Percentiles rank a stretch among this genome's conserved stretches.
Conservation (phyloP, 2,329 filamentous ascomycete genomes). For the Penicillium sp. region DNA sequence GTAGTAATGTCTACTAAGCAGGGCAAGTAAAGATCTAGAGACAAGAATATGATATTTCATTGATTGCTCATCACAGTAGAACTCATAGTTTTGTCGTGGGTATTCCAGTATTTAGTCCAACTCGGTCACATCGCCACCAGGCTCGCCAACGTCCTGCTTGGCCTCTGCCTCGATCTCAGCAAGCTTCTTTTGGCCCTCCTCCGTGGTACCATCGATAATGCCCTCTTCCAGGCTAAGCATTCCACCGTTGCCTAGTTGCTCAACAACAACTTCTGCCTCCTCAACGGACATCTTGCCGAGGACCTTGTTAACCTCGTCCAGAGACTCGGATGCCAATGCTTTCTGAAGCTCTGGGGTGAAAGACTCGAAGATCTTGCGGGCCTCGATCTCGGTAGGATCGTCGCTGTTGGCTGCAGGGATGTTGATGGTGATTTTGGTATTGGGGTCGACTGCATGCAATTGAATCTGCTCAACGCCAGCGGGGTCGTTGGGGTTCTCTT, state of each 20-base stretch:
- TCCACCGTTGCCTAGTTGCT: constrained; percentile 76
- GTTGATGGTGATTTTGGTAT: constrained; percentile 85
- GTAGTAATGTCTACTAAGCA: not conserved
- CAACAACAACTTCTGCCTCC: constrained; percentile 83
- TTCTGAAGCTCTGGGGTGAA: constrained; percentile 80
- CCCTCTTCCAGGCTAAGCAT: constrained; percentile 90
- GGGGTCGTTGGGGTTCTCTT: constrained; percentile 54
- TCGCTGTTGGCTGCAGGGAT: constrained; percentile 71
- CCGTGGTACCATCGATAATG: constrained; percentile 92
- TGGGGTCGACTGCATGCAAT: constrained; percentile 91
- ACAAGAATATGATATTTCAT: constrained; percentile 5
- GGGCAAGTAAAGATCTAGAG: not conserved
- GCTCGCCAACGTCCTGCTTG: constrained; percentile 48
- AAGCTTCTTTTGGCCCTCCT: constrained; percentile 75
- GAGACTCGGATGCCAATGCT: constrained; percentile 81
- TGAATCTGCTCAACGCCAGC: constrained; percentile 93
- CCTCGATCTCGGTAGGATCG: constrained; percentile 62
- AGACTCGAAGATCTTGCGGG: constrained; percentile 75
- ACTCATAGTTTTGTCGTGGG: not conserved
- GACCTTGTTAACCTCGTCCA: constrained; percentile 87
- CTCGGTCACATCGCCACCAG: constrained; percentile 51
- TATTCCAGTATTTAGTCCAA: constrained; percentile 28
- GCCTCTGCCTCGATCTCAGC: constrained; percentile 70
- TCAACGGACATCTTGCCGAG: constrained; percentile 85
- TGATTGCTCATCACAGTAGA: constrained; percentile 4